Base-by-base conservation (phyloP, 1,139 yeast genomes). In the Geotrichum citri-aurantii region DNA sequence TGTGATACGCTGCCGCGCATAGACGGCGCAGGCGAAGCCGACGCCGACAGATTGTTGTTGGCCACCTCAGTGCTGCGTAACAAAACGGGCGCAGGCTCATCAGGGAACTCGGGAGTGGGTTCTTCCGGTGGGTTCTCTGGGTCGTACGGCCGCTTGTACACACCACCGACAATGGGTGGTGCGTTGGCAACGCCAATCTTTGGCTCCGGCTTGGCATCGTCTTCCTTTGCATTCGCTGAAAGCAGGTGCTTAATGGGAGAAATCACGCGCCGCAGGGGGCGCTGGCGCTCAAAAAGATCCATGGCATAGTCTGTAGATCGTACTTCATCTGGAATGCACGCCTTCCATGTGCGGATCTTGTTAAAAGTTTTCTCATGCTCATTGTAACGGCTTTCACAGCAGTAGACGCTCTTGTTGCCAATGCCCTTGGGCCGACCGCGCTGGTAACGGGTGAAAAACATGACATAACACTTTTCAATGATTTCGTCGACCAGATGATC, bases 341-440 rank as follows among this genome's bases (percentile, higher is more conserved):
- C 98, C 72, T 90, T 93, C 99, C 99, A 93, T 1, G 99, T 93
- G 69, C 98, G 83, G 68, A 93, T 93, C 70, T 95, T 86, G 75
- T 93, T 93, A 77, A 93, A 93, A 29, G 86, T 86, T 70, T 89
- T 90, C 68, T 88, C 95, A 60, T 82, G 81, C 70, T 92, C 98
- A 70, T 93, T 93, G 75, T 92, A 93, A 68, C 99, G 84, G 72
- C 85, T 89, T 73, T 93, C 99, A 76, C 99, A 93, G 65, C 95
- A 87, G 73, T 91, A 93, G 72, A 96, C 82, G 4, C 95, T 93
- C 19, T 72, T 68, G 51, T 68, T 66, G 50, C 77, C 77, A 23
- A 95, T 88, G 7, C 89, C 88, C 50, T 86, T 80, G 21, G 97
- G 95, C 65, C 95, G 93, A 37, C 98, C 98, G 69, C 95, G 87